Evolutionary conservation across 352 stramenopile species (phyloP).

Genomic region (Thraustotheca clavata): DNA sequence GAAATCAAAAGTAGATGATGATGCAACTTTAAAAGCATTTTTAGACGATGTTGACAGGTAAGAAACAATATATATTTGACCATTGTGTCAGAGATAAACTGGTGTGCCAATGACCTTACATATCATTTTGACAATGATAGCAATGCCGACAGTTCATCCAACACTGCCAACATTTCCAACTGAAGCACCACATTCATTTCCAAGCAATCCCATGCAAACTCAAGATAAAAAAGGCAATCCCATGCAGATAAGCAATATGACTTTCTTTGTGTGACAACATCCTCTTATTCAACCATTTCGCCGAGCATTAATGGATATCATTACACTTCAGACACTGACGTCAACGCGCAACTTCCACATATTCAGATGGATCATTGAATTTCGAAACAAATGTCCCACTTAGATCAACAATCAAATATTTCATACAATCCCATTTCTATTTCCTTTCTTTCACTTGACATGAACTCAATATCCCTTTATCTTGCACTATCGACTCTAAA

Average conservation of each 20-base stretch:
- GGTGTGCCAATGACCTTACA: background rate
- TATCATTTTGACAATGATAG: no score
- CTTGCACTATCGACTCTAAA: no score
- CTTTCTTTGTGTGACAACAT: no score
- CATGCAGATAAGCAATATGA: no score
- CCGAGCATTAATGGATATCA: constrained; percentile 8
- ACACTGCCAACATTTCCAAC: no score
- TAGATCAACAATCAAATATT: background rate
- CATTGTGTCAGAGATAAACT: background rate
- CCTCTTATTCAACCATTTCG: constrained; percentile 2
- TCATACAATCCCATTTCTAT: no score
- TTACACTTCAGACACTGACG: background rate
- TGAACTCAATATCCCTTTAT: no score
- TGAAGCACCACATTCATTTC: no score
- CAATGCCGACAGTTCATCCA: no score
- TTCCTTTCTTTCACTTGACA: no score
- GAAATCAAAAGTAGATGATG: background rate
- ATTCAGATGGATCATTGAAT: constrained; percentile 1
- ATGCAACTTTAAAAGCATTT: background rate
- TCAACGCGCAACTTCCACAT: background rate
- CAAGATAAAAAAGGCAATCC: no score
- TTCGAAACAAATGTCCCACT: background rate
- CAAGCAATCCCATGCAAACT: no score
- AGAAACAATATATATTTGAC: background rate
- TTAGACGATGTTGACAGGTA: background rate